Evolutionary conservation across 306 rosid species (phyloP), one percentile per base, ranked within the genome.

Genomic region (Citrullus amarus): DNA sequence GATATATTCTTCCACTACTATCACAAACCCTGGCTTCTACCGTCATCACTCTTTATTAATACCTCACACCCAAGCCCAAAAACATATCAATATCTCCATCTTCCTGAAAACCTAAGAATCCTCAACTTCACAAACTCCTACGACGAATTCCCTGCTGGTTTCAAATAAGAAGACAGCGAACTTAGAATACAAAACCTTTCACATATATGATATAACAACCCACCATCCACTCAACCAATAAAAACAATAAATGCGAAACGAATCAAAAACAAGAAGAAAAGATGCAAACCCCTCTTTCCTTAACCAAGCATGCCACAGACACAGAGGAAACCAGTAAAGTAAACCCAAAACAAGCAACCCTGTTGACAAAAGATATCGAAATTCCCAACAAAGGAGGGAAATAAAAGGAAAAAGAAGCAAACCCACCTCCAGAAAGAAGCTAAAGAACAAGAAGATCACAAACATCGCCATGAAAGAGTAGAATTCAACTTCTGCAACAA

Each of bases 401-500:
- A 81, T 56, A 66, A 56, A 72, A 9, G 81, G 18, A 48, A 18
- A 87, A 41, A 55, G 11, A 78, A 69, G 75, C 14, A 79, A 39
- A 84, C 28, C 81, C 57, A 59, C 73, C 81, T 17, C 36, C 1
- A 65, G 44, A 32, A 57, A 80, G 79, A 38, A 75, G 18, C 68
- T 44, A 79, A 50, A 43, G 15, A 51, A 61, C 76, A 79, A 48
- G 34, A 30, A 53, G 83, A 83, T 88, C 93, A 72, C 77, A 15
- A 30, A 72, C 73, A 76, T 65, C 82, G 58, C 88, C 87, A 80
- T 58, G 82, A 79, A 80, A 80, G 84, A 80, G 86, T 81, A 83
- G 83, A 80, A 79, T 83, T 54, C 81, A 84, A 83, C 81, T 86
- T 73, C 88, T 22, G 89, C 90, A 80, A 80, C 90, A 79, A 79